Evolutionary conservation across 768 basidiomycete genomes (phyloP).

Genomic region (Pleurotus tuoliensis): DNA sequence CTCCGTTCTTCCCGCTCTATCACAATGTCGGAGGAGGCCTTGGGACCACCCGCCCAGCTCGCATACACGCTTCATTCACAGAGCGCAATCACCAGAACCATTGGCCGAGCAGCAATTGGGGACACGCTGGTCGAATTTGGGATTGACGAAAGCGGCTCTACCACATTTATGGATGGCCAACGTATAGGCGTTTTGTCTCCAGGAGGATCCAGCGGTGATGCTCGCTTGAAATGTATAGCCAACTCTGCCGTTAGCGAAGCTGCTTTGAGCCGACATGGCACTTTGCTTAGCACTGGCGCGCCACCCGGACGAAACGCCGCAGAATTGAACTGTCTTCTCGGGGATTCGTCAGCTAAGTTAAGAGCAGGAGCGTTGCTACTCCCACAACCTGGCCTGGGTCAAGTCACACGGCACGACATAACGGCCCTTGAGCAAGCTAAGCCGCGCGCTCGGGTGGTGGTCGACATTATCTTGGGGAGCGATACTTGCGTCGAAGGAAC

Average conservation of each 20-base stretch:
- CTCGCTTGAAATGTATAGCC: conserved; percentile 8
- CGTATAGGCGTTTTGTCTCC: conserved; percentile 32
- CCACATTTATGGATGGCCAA: conserved; percentile 34
- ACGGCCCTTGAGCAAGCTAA: conserved; percentile 70
- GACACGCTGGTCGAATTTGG: conserved; percentile 44
- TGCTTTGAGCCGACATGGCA: conserved; percentile 41
- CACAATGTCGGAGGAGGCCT: neutral
- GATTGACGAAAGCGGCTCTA: conserved; percentile 28
- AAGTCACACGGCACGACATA: conserved; percentile 14
- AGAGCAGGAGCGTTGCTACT: conserved; percentile 48
- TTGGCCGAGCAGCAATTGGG: conserved; percentile 36
- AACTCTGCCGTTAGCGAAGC: conserved; percentile 4
- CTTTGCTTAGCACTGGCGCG: conserved; percentile 49
- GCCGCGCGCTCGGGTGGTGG: conserved; percentile 68
- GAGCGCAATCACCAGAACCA: neutral
- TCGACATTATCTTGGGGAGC: conserved; percentile 77
- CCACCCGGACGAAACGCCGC: conserved; percentile 46
- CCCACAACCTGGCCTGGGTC: conserved; percentile 22
- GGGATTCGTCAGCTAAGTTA: conserved; percentile 53
- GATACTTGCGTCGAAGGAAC: conserved; percentile 80
- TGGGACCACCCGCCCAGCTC: neutral
- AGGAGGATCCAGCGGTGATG: conserved; percentile 13
- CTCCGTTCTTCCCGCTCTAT: too few species aligned
- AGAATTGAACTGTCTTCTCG: conserved; percentile 61
- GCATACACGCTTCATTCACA: too few species aligned